A percentile compares a stretch with the other conserved stretches of the same genome.
Evolutionary conservation across 495 filamentous ascomycete species (phyloP).

Genomic region (Apiosordaria backusii): DNA sequence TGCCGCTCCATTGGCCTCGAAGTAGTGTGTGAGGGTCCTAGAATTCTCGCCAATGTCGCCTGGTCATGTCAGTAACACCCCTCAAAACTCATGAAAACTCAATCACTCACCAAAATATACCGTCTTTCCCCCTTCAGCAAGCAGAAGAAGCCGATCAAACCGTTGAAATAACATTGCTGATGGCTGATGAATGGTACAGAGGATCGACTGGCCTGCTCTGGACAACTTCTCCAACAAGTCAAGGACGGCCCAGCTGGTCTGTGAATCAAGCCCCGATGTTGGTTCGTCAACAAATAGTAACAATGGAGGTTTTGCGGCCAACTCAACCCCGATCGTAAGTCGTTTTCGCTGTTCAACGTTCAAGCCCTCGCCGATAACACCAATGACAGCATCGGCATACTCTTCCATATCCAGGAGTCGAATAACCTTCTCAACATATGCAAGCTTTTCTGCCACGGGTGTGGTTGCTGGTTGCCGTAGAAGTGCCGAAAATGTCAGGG

Average conservation of each 20-base stretch:
- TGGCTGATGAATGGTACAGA: slow-evolving; percentile 79
- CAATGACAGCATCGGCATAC: slow-evolving; percentile 77
- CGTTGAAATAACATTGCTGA: slow-evolving; percentile 66
- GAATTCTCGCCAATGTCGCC: slow-evolving; percentile 42
- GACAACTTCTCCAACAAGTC: slow-evolving; percentile 79
- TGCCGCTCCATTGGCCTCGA: slow-evolving; percentile 63
- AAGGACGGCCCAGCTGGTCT: slow-evolving; percentile 74
- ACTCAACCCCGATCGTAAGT: slow-evolving; percentile 85
- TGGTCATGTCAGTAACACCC: not conserved
- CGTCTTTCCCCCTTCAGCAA: slow-evolving; percentile 61
- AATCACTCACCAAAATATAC: slow-evolving; percentile 58
- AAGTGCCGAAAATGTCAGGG: slow-evolving; percentile 72
- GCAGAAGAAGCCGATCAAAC: slow-evolving; percentile 67
- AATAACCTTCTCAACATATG: slow-evolving; percentile 82
- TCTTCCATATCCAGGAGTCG: slow-evolving; percentile 75
- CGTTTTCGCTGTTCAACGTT: slow-evolving; percentile 54
- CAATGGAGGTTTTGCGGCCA: slow-evolving; percentile 78
- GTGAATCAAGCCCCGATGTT: slow-evolving; percentile 78
- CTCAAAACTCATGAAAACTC: not conserved
- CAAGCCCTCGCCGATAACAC: slow-evolving; percentile 63
- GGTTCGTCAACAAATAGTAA: slow-evolving; percentile 77
- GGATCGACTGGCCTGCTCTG: slow-evolving; percentile 66
- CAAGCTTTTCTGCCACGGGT: slow-evolving; percentile 64
- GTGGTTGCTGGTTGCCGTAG: slow-evolving; percentile 68
- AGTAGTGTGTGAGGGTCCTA: slow-evolving; percentile 35